Base-by-base conservation (phyloP, 371 early-diverging fungal species). In the Apophysomyces variabilis region DNA sequence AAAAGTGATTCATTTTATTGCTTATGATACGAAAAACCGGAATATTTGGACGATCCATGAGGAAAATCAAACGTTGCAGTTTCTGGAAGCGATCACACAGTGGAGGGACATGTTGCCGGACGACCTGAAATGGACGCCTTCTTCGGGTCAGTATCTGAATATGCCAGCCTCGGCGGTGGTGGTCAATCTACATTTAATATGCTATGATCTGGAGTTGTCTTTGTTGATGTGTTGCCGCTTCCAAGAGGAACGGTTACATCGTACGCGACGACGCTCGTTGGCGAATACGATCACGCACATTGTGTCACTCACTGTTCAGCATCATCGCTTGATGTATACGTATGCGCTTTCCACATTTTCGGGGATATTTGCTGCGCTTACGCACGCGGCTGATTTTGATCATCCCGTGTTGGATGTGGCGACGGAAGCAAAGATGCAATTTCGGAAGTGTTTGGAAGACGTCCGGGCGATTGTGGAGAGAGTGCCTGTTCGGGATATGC, bases 211-310 rank as follows among this genome's bases (percentile, higher is more conserved):
- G n/a, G 80, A 80, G 57, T 57, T 82, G 1, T 79, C 82, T 5
- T 64, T 82, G 13, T 65, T 80, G 43, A 68, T 77, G 71, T 80
- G 81, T 26, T 78, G 81, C 36, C 70, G 76, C 12, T 77, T 69
- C 16, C 81, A 80, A 54, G 74, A 75, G 56, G 76, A 76, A 39
- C 72, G 69, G n/a, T 32, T 76, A 1, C 77, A 77, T 37, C 66
- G 77, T 26, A 74, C 70, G 26, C 68, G 75, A 58, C 71, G 79
- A 39, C 66, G 73, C 11, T 62, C 78, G 1, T 43, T 82, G 16
- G 79, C 79, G 18, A 77, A 76, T 47, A 73, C 79, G 14, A 77
- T 82, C 7, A 79, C 82, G 4, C 75, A 74, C 8, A 64, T 82
- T 9, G 82, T 77, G 0, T 71, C 74, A 1, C 57, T 75, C 5